Base-by-base conservation (phyloP, 306 rosid species). In the Ormosia emarginata region DNA sequence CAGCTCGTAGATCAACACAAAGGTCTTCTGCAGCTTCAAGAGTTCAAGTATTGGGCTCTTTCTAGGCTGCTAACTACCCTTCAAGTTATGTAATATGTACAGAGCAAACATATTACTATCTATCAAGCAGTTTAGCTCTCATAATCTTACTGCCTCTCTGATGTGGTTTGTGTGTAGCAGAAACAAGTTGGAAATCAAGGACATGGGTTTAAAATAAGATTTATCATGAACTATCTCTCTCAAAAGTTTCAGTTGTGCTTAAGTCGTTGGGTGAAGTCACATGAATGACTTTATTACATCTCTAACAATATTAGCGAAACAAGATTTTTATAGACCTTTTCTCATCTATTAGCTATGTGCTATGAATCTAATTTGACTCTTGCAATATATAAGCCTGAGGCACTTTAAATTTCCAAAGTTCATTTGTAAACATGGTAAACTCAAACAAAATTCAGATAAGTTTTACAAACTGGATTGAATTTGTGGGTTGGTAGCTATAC, bases 21-120 rank as follows among this genome's bases (percentile, higher is more conserved):
- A 36, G 50, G 85, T 79, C 83, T 87, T 75, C 58, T 73, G 82
- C 14, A 77, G 81, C 82, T 67, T 71, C 55, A 56, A 41, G 64
- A 40, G 50, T 56, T 73, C 18, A 15, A 39, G 18, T 53, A 40
- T 36, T 36, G 46, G 64, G 68, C 65, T 58, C 39, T 56, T 66
- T 37, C 33, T 46, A 36, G 65, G 81, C 40, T 74, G 57, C 29
- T 74, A 32, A 32, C 1, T 67, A 15, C 18, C 47, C 15, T 13
- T 64, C 56, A 63, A 75, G 12, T 15, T 11, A 49, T 3, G 57
- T 32, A 24, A 1, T 57, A 57, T 76, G 85, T 76, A 64, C 75
- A 75, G 49, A 83, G 77, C 57, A 12, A 62, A 75, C 41, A 13
- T 41, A 24, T 39, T 66, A 52, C n/a, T 55, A 66, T 58, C 33